These are phyloP conservation scores for Solanum pinnatisectum DNA, from an alignment of 257 asterid species.

Conservation along the genomic window DNA sequence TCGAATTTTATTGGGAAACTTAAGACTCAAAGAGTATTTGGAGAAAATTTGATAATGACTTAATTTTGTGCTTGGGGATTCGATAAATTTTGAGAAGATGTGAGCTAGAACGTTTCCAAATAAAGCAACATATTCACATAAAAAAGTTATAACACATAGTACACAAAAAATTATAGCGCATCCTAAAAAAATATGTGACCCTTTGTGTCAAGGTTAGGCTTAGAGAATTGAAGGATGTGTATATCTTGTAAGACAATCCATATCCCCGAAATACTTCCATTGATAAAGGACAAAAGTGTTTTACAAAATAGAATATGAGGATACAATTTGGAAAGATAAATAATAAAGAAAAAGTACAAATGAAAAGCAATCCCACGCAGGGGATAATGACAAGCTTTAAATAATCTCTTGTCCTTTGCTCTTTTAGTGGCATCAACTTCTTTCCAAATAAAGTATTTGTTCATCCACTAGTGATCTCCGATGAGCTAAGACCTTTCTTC, in stretches of 20 bases:
- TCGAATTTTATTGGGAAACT: neutral
- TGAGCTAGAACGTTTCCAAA: neutral
- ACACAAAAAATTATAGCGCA: neutral
- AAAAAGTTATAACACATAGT: neutral
- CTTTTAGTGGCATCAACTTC: neutral
- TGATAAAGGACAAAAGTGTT: neutral
- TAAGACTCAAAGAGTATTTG: neutral
- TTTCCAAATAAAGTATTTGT: neutral
- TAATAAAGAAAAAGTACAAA: neutral
- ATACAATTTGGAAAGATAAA: neutral
- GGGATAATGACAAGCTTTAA: neutral
- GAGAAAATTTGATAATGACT: neutral
- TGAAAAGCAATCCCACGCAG: neutral
- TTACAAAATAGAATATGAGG: neutral
- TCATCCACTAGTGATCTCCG: neutral
- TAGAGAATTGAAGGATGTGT: no score
- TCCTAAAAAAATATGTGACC: neutral
- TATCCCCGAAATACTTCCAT: neutral
- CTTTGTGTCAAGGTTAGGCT: neutral
- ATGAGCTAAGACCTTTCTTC: neutral
- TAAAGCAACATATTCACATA: no score
- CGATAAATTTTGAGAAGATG: neutral
- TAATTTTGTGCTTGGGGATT: neutral
- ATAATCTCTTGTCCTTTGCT: neutral
- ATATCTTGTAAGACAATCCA: neutral